Base-by-base conservation (phyloP, 116 monocot genomes). In the Dioscorea cayenensis region DNA sequence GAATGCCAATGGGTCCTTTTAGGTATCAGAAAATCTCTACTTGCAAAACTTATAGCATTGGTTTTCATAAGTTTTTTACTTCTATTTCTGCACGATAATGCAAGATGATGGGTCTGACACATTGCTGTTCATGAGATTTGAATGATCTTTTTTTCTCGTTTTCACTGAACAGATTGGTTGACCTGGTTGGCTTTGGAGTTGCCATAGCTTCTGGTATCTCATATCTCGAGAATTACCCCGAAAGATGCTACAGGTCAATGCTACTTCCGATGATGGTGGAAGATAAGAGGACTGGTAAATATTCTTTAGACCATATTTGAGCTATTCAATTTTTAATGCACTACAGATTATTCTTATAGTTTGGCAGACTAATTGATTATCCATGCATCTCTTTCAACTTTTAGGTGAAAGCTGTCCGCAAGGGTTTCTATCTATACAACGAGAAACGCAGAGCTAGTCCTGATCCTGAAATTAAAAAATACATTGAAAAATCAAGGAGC, bases 1-100 rank as follows among this genome's bases (percentile, higher is more conserved):
- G 95, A 68, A 92, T 95, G 95, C 95, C 95, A 28, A 95, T 95
- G 95, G 95, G 95, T 14, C 95, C 95, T 36, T 92, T 95, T 80
- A 95, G 95, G 95, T 95, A 77, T 14, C 51, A 5, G 3, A 29
- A 55, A 55, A 55, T 55, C 43, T 43, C 43, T 55, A 55, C 17
- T 11, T 55, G n/a, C 1, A n/a, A 16, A 55, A 55, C 0, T 0
- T n/a, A 2, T 3, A 16, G 43, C 7, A 9, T 43, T 10, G 43
- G 12, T 12, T 43, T 43, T 43, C 43, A 43, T 43, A 7, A 5
- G 12, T 43, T 43, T 43, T 43, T 43, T 9, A 43, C 12, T 0
- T 43, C 43, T 43, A 43, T 6, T 43, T 43, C 43, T 43, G 43
- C 43, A 43, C 6, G 12, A 43, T 12, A 43, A 43, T 9, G 7